Evolutionary conservation across 441 rosid genomes (phyloP).

Genomic region (Adansonia rubrostipa): DNA sequence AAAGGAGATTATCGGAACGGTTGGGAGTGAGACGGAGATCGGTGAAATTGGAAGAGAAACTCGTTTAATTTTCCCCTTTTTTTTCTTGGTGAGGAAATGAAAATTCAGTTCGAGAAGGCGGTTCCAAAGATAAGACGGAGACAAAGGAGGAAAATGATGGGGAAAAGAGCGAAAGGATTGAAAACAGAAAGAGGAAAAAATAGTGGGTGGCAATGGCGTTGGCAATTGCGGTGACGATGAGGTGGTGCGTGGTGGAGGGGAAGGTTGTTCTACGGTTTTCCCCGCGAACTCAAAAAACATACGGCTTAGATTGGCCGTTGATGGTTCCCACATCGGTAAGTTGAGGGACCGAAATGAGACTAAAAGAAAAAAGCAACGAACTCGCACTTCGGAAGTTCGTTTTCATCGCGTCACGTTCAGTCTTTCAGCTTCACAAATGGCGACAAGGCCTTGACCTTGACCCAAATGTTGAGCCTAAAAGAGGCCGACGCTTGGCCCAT

Average conservation of each 20-base stretch:
- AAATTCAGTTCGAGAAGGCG: neutral
- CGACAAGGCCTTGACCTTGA: no score
- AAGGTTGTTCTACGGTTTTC: constrained; percentile 8
- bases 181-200: no score
- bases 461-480: no score
- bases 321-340: constrained; percentile 4
- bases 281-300: constrained; percentile 3
- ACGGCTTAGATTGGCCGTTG: constrained; percentile 13
- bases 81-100: neutral
- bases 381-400: neutral
- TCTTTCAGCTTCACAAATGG: no score
- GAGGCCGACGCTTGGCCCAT: no score
- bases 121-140: neutral
- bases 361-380: neutral
- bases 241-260: neutral
- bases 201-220: no score
- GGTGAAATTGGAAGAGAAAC: constrained; percentile 18
- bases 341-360: neutral
- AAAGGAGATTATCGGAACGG: constrained; percentile 18
- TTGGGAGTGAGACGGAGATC: constrained; percentile 26
- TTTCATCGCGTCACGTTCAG: neutral
- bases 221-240: neutral
- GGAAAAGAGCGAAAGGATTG: no score
- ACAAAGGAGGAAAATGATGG: no score
- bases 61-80: constrained; percentile 24